A percentile compares a stretch with the other conserved stretches of the same genome.
phyloP scores from a whole-genome alignment of 805 yeast species.

The Kodamaea restingae region DNA sequence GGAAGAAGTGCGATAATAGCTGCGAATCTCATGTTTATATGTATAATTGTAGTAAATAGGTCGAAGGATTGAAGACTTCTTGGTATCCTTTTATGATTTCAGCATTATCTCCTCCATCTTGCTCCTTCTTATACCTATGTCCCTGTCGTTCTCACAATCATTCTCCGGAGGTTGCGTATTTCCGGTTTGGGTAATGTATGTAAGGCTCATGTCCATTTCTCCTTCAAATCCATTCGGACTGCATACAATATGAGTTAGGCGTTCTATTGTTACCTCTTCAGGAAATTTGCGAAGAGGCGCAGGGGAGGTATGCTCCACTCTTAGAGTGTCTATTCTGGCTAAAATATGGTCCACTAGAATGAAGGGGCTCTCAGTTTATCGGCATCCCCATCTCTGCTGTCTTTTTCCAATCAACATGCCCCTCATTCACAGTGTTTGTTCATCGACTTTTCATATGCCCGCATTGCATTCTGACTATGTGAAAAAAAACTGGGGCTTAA shows the following conservation, averaged over 20 bases:
- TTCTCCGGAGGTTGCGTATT: not conserved
- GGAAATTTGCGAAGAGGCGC: not conserved
- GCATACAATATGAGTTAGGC: not conserved
- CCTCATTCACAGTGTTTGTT: too few species aligned
- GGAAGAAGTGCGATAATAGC: constrained; percentile 3
- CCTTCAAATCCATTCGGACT: not conserved
- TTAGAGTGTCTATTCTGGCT: too few species aligned
- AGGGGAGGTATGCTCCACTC: too few species aligned
- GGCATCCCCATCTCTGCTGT: too few species aligned
- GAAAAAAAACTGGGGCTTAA: not conserved
- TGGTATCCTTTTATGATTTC: not conserved
- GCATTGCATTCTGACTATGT: too few species aligned
- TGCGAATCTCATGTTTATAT: constrained; percentile 4
- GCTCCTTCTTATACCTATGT: not conserved
- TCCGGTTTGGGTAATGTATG: not conserved
- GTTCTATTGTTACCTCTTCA: not conserved
- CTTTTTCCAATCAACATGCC: too few species aligned
- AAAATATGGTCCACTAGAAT: too few species aligned
- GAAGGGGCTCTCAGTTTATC: too few species aligned
- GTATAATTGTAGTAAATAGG: too few species aligned
- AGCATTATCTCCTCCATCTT: too few species aligned
- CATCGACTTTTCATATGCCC: too few species aligned
- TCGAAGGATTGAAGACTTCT: too few species aligned
- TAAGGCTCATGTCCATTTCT: not conserved
- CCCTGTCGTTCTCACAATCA: constrained; percentile 1